Conservation (phyloP, 805 yeast species). For the Zygoascus bituminiphila region DNA sequence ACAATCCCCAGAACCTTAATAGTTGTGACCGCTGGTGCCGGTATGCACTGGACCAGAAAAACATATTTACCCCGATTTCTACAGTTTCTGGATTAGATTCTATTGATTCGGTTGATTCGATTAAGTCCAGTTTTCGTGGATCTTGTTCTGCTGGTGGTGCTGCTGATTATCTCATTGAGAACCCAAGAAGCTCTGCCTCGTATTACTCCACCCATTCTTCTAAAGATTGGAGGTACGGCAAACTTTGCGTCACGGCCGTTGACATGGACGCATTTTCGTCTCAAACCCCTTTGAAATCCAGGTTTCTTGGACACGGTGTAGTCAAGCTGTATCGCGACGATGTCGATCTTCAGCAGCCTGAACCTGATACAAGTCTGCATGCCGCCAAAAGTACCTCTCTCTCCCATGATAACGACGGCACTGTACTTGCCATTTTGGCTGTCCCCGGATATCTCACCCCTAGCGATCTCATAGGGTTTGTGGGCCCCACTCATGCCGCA, state of each 20-base stretch:
- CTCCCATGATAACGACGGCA: constrained; percentile 28
- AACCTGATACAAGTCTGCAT: constrained; percentile 4
- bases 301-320: constrained; percentile 64
- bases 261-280: constrained; percentile 13
- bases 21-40: constrained; percentile 4
- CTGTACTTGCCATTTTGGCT: constrained; percentile 73
- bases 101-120: too few relatives aligned
- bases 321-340: constrained; percentile 56
- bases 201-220: background rate
- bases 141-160: background rate
- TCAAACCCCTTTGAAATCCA: constrained; percentile 42
- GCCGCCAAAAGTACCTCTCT: constrained; percentile 14
- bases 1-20: background rate
- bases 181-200: background rate
- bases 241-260: constrained; percentile 4
- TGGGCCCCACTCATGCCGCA: constrained; percentile 53
- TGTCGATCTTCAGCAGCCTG: constrained; percentile 16
- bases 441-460: constrained; percentile 84
- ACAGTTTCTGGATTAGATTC: too few relatives aligned
- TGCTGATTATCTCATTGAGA: background rate
- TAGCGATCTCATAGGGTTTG: constrained; percentile 71
- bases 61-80: constrained; percentile 1
- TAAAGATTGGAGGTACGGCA: background rate
- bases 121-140: too few relatives aligned
- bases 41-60: background rate